phyloP scores from a whole-genome alignment of 495 filamentous ascomycete genomes.

The Podospora comata region DNA sequence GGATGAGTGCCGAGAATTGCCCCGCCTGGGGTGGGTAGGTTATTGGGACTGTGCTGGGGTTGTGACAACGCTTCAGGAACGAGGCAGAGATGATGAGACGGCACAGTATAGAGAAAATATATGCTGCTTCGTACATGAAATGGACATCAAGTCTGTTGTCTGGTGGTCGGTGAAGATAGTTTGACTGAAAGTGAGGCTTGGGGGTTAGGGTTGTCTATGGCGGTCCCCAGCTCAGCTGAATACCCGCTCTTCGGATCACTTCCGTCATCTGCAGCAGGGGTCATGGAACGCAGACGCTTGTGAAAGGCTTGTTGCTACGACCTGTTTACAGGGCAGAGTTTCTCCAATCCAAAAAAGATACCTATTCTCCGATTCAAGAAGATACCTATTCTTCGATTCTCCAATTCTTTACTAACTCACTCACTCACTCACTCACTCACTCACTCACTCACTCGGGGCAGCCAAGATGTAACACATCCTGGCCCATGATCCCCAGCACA shows the following conservation, averaged over 20 bases:
- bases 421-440: no score
- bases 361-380: background rate
- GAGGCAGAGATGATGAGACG: background rate
- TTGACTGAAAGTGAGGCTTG: no score
- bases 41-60: background rate
- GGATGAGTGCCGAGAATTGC: conserved; percentile 11
- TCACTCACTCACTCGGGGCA: background rate
- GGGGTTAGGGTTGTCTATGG: background rate
- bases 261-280: conserved; percentile 13
- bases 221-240: conserved; percentile 6
- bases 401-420: no score
- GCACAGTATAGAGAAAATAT: no score
- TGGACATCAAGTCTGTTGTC: no score
- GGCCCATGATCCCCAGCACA: background rate
- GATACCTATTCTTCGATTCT: no score
- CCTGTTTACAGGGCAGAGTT: background rate
- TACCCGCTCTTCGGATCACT: background rate
- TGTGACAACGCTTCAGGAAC: background rate
- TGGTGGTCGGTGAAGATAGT: no score
- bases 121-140: no score
- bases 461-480: conserved; percentile 36
- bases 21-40: background rate
- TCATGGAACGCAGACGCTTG: conserved; percentile 5
- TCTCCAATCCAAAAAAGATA: background rate
- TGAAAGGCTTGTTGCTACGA: background rate